phyloP scores from a whole-genome alignment of 2,329 filamentous ascomycete species.

The Huntiella bhutanensis region DNA sequence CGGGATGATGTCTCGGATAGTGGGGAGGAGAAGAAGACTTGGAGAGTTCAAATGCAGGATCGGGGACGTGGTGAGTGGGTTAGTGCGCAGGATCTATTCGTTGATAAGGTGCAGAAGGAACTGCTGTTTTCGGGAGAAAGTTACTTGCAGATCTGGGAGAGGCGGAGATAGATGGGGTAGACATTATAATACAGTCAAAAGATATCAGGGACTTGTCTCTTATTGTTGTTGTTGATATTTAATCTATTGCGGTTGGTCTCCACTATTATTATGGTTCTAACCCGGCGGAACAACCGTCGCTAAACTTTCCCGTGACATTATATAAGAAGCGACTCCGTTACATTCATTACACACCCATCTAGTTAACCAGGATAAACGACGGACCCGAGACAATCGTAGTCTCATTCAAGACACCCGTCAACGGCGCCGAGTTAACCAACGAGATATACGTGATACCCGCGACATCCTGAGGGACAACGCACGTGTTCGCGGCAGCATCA shows the following conservation, averaged over 20 bases:
- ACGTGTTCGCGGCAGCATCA: slow-evolving; percentile 29
- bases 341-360: slow-evolving; percentile 13
- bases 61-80: slow-evolving; percentile 74
- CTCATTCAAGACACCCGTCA: slow-evolving; percentile 35
- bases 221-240: too few species aligned
- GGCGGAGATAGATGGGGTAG: slow-evolving; percentile 34
- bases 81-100: slow-evolving; percentile 82
- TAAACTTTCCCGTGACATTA: too few species aligned
- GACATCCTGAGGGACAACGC: slow-evolving; percentile 41
- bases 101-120: slow-evolving; percentile 76
- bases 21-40: slow-evolving; percentile 71
- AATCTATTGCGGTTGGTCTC: too few species aligned
- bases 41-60: slow-evolving; percentile 81
- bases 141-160: slow-evolving; percentile 93
- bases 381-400: slow-evolving; percentile 47
- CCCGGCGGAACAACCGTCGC: too few species aligned
- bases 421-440: slow-evolving; percentile 35
- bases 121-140: slow-evolving; percentile 82
- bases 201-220: background rate
- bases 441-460: slow-evolving; percentile 49
- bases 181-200: background rate
- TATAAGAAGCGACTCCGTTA: background rate
- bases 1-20: slow-evolving; percentile 77
- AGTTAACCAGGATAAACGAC: slow-evolving; percentile 36
- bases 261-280: too few species aligned